Evolutionary conservation across 495 filamentous ascomycete genomes (phyloP), one percentile per base, ranked within the genome.

Genomic region (Wilcoxina mikolae): DNA sequence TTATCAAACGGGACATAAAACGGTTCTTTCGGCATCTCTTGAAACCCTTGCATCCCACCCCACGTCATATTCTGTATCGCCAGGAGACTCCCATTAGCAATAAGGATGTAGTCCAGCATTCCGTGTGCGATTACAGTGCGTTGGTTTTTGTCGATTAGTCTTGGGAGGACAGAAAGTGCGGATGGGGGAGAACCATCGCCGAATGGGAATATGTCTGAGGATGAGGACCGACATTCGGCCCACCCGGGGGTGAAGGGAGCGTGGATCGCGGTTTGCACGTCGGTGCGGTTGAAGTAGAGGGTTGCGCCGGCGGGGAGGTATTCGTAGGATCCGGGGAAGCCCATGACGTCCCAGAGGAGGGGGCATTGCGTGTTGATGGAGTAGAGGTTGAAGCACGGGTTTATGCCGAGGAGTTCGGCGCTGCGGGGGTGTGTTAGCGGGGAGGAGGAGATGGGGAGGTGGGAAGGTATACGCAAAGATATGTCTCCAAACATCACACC

Each of bases 61-160:
- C 82, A 90, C 0, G 84, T 89, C 84, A 90, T 86, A 65, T 88
- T 89, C 60, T 91, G 84, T 35, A 90, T 82, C 18, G 76, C 78
- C 12, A 83, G 68, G 0, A 91, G 71, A 0, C 81, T 79, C 10
- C 84, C 83, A 58, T 87, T 83, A 44, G 72, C 56, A 23, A 85
- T 70, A 3, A 86, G 69, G 33, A 79, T 57, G 57, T 68, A 76
- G 52, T 81, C 79, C 20, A 70, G 61, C 46, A 75, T 66, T 18
- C 82, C 83, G 60, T 87, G 81, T 4, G 66, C 76, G 60, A 89
- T 78, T 31, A 89, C 71, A 5, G 82, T 82, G 44, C 79, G 76
- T 24, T 85, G 74, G 0, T 79, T 80, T 23, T 72, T 69, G 56
- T 87, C 83, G 54, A 89, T 86, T n/a, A 89, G 78, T 27, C 75